phyloP scores from a whole-genome alignment of 495 filamentous ascomycete species.

The Choiromyces venosus region DNA sequence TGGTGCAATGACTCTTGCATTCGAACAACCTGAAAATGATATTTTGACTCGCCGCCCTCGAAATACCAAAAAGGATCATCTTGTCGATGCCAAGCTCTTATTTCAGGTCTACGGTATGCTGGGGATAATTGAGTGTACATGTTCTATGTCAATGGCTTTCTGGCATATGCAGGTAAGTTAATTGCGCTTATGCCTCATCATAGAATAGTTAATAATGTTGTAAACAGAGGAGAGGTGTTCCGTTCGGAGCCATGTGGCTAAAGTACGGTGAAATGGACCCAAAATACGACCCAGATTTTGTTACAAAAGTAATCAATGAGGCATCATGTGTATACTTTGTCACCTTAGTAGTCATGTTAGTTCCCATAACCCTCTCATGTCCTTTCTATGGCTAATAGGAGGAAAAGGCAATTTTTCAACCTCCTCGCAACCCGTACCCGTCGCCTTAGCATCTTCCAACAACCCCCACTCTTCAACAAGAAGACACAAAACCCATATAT shows the following conservation, averaged over 20 bases:
- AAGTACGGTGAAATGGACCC: constrained; percentile 52
- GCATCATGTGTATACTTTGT: constrained; percentile 67
- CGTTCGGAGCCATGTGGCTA: constrained; percentile 56
- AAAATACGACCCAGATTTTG: constrained; percentile 48
- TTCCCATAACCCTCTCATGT: neutral
- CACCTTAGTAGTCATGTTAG: constrained; percentile 63
- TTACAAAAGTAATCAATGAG: constrained; percentile 50
- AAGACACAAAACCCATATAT: constrained; percentile 57
- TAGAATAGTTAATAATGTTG: neutral
- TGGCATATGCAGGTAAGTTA: constrained; percentile 51
- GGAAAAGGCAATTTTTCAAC: constrained; percentile 63
- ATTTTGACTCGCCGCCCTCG: constrained; percentile 58
- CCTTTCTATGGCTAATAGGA: neutral
- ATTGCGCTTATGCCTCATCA: neutral
- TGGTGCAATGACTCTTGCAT: constrained; percentile 61
- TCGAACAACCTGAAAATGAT: constrained; percentile 67
- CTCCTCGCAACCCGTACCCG: constrained; percentile 59
- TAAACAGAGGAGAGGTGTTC: constrained; percentile 51
- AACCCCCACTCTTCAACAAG: constrained; percentile 57
- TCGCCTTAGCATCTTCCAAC: constrained; percentile 61
- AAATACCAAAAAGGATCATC: constrained; percentile 54
- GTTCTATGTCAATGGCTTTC: constrained; percentile 60
- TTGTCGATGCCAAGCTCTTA: constrained; percentile 62
- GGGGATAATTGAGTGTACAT: constrained; percentile 56
- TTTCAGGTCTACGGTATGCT: constrained; percentile 62